These are phyloP conservation scores for Zymoseptoria brevis DNA, from an alignment of 2,329 filamentous ascomycete genomes.

Conservation along the genomic window DNA sequence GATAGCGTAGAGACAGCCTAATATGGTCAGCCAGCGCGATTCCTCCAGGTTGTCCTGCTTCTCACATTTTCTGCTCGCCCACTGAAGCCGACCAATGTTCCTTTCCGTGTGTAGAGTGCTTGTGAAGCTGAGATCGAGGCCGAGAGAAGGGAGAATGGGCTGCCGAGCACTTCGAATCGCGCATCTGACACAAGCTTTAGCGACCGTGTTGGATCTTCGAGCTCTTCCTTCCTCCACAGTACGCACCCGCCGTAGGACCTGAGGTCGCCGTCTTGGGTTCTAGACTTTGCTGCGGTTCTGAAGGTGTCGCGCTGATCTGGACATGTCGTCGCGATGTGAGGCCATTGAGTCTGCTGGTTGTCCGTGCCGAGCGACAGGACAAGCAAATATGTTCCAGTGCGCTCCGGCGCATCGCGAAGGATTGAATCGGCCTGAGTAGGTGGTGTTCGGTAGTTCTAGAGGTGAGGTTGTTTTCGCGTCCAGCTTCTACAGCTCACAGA, in stretches of 20 bases:
- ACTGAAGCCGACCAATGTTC: constrained; percentile 80
- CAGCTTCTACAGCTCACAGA: neutral
- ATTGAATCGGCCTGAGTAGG: neutral
- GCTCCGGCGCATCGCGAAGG: constrained; percentile 23
- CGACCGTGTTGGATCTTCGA: constrained; percentile 1
- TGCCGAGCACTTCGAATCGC: constrained; percentile 84
- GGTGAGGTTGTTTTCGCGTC: neutral
- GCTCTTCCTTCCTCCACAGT: neutral
- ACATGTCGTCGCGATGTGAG: constrained; percentile 29
- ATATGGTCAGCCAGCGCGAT: constrained; percentile 1
- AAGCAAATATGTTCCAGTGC: constrained; percentile 22
- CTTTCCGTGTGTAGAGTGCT: constrained; percentile 82
- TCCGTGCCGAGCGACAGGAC: constrained; percentile 18
- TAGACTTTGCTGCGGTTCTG: constrained; percentile 32
- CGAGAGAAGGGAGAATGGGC: constrained; percentile 87
- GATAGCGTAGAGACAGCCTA: constrained; percentile 85
- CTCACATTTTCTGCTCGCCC: constrained; percentile 81
- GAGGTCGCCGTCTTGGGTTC: constrained; percentile 23
- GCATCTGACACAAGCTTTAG: constrained; percentile 58
- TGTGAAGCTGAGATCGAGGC: constrained; percentile 90
- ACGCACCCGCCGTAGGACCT: constrained; percentile 14
- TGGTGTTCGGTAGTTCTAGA: neutral
- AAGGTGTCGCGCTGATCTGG: constrained; percentile 40
- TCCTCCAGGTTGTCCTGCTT: neutral
- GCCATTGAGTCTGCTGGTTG: constrained; percentile 6